Evolutionary conservation across 352 stramenopile genomes (phyloP).

Genomic region (Phytophthora colocasiae): DNA sequence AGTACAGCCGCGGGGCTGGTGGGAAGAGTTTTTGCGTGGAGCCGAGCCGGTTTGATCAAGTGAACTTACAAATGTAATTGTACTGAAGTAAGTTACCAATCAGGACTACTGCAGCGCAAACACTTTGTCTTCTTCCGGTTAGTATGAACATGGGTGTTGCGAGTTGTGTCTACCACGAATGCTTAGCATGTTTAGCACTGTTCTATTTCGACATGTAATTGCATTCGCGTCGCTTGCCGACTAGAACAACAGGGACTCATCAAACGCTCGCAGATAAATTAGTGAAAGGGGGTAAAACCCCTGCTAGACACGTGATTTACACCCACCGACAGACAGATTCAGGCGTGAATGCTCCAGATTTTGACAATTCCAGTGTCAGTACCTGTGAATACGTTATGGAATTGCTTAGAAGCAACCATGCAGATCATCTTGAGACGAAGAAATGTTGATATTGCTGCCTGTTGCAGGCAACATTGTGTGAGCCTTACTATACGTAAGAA

Average conservation of each 20-base stretch:
- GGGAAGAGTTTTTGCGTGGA: no score
- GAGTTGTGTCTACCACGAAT: no score
- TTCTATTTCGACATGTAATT: no score
- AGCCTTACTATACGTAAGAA: not conserved
- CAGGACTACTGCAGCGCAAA: no score
- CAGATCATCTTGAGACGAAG: constrained; percentile 46
- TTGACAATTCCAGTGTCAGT: constrained; percentile 67
- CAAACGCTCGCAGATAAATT: constrained; percentile 1
- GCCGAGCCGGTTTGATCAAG: no score
- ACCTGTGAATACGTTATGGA: constrained; percentile 65
- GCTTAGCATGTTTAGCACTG: no score
- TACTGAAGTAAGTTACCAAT: not conserved
- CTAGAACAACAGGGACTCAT: constrained; percentile 7
- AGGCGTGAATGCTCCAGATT: constrained; percentile 68
- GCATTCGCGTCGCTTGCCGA: not conserved
- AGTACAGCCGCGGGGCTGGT: not conserved
- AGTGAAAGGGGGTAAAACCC: constrained; percentile 8
- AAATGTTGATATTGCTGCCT: constrained; percentile 27
- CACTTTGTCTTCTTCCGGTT: no score
- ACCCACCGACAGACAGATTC: constrained; percentile 18
- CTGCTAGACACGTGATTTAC: constrained; percentile 58
- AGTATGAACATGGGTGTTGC: no score
- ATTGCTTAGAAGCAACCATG: constrained; percentile 57
- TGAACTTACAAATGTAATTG: not conserved
- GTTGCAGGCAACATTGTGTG: not conserved